Evolutionary conservation across 495 filamentous ascomycete genomes (phyloP).

Genomic region (Cercophora samala): DNA sequence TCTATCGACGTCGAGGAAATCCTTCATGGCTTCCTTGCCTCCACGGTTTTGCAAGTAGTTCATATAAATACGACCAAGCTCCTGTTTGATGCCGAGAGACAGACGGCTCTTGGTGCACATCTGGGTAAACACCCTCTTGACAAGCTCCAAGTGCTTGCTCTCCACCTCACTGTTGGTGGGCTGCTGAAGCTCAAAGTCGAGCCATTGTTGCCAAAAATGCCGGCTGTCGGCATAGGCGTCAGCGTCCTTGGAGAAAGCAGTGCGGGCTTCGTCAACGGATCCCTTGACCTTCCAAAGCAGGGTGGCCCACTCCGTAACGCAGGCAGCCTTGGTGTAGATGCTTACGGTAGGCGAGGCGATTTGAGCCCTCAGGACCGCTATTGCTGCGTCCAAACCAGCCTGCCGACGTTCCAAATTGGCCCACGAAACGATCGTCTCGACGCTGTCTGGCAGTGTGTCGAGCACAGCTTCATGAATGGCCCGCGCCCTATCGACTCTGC

Average conservation of each 20-base stretch:
- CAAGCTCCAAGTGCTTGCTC: slow-evolving; percentile 60
- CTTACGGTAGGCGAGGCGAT: slow-evolving; percentile 69
- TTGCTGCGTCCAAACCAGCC: slow-evolving; percentile 79
- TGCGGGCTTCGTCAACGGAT: slow-evolving; percentile 75
- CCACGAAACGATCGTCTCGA: slow-evolving; percentile 83
- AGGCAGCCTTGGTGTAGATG: slow-evolving; percentile 76
- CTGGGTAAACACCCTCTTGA: slow-evolving; percentile 78
- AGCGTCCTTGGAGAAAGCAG: slow-evolving; percentile 77
- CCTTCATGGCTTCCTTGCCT: slow-evolving; percentile 76
- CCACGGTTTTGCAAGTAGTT: slow-evolving; percentile 81
- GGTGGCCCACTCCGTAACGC: slow-evolving; percentile 86
- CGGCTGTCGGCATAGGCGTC: slow-evolving; percentile 82
- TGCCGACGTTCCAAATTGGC: slow-evolving; percentile 87
- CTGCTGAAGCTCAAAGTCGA: slow-evolving; percentile 87
- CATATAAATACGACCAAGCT: slow-evolving; percentile 77
- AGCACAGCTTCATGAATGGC: slow-evolving; percentile 84
- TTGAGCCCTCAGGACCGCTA: slow-evolving; percentile 76
- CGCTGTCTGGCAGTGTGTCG: slow-evolving; percentile 59
- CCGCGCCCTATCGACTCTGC: slow-evolving; percentile 69
- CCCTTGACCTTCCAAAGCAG: slow-evolving; percentile 91
- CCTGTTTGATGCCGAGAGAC: slow-evolving; percentile 62
- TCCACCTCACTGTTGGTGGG: slow-evolving; percentile 68
- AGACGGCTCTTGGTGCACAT: slow-evolving; percentile 73
- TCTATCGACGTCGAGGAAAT: slow-evolving; percentile 78
- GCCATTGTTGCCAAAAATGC: slow-evolving; percentile 89